Evolutionary conservation across 1,139 yeast genomes (phyloP), one percentile per base, ranked within the genome.

Genomic region (Saccharomyces hybrid): DNA sequence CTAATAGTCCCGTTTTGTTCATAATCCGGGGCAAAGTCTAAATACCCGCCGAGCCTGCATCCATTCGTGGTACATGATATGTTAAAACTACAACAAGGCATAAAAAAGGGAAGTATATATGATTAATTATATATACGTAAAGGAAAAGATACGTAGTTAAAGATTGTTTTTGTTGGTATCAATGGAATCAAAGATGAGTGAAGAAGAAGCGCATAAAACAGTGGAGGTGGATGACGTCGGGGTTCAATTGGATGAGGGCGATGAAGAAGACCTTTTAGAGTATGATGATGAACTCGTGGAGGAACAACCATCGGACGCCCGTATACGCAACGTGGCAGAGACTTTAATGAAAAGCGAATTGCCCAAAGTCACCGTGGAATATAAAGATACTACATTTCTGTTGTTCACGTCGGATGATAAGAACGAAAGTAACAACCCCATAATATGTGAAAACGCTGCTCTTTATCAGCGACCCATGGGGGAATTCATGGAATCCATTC

Each of bases 401-500:
- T 51, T 67, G 29, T 64, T 66, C 53, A 63, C 60, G 27, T 57
- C 56, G 20, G 60, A 61, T 25, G 59, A 57, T n/a, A 56, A 50
- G 44, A 41, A 41, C 28, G 53, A 51, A 11, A 47, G 34, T 20
- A 56, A 50, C 25, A 31, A 52, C 27, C 62, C 62, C 2, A 53
- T 58, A 29, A 59, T 69, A 9, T 61, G 66, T 31, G 59, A 59
- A 14, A 63, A 67, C 34, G 27, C 53, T 2, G 57, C 55, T n/a
- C 53, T 60, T 14, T 49, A 60, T 25, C 60, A 60, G 47, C 54
- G 58, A 1, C 60, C 61, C 6, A 63, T 64, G 49, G 60, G 57
- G n/a, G 61, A 59, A 9, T 54, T 67, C 27, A 62, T 68, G 53
- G 59, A 58, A 5, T 34, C 57, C 1, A 53, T 69, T 4, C 66